Evolutionary conservation across 192 early-diverging fungal species (phyloP).

Genomic region (Linnemannia hyalina): DNA sequence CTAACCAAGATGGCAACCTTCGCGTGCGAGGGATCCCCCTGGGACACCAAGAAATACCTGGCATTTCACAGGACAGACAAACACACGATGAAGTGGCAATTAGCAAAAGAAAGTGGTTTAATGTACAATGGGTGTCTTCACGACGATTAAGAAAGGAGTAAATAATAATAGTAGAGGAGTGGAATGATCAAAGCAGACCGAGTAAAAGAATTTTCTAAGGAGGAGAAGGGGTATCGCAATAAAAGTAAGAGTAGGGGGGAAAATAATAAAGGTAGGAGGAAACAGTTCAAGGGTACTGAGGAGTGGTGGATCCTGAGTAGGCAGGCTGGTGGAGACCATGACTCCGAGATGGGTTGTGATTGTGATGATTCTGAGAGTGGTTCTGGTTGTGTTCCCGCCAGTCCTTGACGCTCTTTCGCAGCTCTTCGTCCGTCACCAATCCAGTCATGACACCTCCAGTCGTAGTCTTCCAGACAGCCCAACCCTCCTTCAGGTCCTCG

Average conservation of each 20-base stretch:
- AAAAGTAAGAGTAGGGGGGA: neutral
- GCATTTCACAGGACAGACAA: neutral
- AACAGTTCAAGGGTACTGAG: neutral
- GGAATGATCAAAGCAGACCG: neutral
- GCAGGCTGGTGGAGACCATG: neutral
- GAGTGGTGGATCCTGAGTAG: neutral
- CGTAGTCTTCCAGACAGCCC: conserved; percentile 62
- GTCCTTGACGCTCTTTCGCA: conserved; percentile 53
- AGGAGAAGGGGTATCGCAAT: neutral
- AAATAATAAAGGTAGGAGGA: neutral
- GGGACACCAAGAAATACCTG: neutral
- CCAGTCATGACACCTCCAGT: conserved; percentile 53
- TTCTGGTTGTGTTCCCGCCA: conserved; percentile 24
- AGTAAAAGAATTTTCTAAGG: neutral
- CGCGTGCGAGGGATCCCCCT: neutral
- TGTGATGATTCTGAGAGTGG: conserved; percentile 6
- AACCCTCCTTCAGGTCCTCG: conserved; percentile 65
- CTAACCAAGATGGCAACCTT: neutral
- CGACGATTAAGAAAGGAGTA: no score
- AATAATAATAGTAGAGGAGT: no score
- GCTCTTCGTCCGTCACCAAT: conserved; percentile 47
- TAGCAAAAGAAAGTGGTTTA: neutral
- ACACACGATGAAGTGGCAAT: neutral
- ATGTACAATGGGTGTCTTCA: neutral
- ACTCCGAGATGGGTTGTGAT: conserved; percentile 3